A percentile compares a stretch with the other conserved stretches of the same genome.
Evolutionary conservation across 1,284 basidiomycete genomes (phyloP).

Genomic region (Heterobasidion occidentale): DNA sequence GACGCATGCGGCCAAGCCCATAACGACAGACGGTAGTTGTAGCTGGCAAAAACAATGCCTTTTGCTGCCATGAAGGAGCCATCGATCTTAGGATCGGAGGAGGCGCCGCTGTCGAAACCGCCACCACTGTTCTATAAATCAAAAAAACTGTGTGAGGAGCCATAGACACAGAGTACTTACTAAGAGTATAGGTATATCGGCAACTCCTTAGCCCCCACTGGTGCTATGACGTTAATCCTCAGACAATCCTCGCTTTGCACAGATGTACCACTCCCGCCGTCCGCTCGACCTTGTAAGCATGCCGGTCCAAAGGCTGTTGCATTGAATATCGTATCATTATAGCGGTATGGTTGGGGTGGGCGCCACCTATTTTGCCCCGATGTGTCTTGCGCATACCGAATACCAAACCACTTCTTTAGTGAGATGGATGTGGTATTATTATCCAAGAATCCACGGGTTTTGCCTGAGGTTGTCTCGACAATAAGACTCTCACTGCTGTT

Average conservation of each 20-base stretch:
- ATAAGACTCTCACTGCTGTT: neutral
- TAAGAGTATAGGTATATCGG: neutral
- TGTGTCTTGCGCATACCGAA: neutral
- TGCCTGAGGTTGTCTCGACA: neutral
- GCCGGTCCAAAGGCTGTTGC: neutral
- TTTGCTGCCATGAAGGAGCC: neutral
- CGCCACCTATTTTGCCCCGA: neutral
- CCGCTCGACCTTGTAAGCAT: neutral
- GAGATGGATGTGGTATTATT: neutral
- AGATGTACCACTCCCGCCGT: neutral
- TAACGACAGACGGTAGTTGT: neutral
- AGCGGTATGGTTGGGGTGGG: neutral
- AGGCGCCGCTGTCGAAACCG: neutral
- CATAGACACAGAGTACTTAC: neutral
- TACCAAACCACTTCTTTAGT: neutral
- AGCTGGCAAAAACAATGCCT: neutral
- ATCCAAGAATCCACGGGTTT: neutral
- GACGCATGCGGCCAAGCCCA: neutral
- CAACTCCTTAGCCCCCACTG: neutral
- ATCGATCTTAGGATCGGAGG: neutral
- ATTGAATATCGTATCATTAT: neutral
- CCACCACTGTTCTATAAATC: neutral
- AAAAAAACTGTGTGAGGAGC: neutral
- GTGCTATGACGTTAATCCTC: neutral
- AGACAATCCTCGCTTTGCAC: neutral